A percentile compares a stretch with the other conserved stretches of the same genome.
Evolutionary conservation across 2,329 filamentous ascomycete species (phyloP).

Genomic region (Trichoderma sp.): DNA sequence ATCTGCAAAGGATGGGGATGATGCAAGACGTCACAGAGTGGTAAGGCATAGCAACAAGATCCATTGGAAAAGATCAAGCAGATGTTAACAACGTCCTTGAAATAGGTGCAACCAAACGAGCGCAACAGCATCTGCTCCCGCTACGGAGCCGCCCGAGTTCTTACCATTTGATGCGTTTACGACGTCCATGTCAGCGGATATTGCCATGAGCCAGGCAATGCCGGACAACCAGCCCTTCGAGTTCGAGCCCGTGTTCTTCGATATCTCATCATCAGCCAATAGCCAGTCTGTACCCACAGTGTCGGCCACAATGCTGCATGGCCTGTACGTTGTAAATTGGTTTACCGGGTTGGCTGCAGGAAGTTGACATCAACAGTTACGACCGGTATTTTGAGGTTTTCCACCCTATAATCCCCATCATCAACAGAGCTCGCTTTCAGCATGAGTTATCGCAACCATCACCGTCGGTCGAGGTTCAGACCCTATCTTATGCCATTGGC

Average conservation of each 20-base stretch:
- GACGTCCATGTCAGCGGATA: neutral
- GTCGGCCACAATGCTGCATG: neutral
- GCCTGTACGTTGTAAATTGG: neutral
- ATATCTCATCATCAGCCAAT: neutral
- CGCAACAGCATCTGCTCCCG: neutral
- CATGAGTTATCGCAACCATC: neutral
- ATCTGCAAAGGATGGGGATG: neutral
- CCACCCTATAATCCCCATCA: conserved; percentile 12
- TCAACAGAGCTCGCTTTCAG: conserved; percentile 13
- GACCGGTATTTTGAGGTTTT: conserved; percentile 16
- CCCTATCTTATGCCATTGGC: conserved; percentile 8
- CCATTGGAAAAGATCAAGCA: neutral
- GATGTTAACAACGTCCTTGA: neutral
- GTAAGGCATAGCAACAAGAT: neutral
- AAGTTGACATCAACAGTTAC: neutral
- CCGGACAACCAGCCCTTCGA: neutral
- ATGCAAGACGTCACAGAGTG: neutral
- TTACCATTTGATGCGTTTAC: neutral
- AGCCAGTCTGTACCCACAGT: neutral
- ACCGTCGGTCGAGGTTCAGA: conserved; percentile 1
- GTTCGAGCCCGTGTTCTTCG: neutral
- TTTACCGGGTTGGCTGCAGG: neutral
- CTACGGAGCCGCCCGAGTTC: neutral
- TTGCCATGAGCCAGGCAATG: neutral
- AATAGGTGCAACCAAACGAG: neutral